Conservation (phyloP, 768 basidiomycete species). For the Amylocystis lapponica region DNA sequence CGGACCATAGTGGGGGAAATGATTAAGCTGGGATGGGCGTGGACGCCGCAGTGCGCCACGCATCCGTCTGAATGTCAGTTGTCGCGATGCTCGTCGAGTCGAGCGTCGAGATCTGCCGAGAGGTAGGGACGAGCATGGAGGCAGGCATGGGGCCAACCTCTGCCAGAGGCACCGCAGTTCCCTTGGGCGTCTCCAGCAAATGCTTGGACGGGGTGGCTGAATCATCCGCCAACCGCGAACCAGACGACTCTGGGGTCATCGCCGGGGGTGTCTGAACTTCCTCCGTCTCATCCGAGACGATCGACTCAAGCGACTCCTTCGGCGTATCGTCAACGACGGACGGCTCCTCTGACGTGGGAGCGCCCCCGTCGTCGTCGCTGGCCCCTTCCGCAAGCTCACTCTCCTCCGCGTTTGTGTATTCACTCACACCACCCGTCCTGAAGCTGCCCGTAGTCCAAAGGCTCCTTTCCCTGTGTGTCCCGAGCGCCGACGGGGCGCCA, state of each 20-base stretch:
- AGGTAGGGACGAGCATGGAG: not conserved
- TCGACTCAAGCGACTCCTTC: not conserved
- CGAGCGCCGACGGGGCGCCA: constrained; percentile 16
- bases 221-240: not conserved
- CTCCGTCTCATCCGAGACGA: not conserved
- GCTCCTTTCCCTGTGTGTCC: constrained; percentile 32
- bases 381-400: constrained; percentile 6
- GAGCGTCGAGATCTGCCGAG: not conserved
- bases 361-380: constrained; percentile 1
- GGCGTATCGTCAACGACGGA: not conserved
- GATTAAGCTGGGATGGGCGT: constrained; percentile 9
- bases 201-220: not conserved
- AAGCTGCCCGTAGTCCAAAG: constrained; percentile 57
- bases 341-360: too few species aligned
- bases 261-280: constrained; percentile 8
- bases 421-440: constrained; percentile 46
- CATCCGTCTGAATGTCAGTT: constrained; percentile 7
- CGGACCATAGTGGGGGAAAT: not conserved
- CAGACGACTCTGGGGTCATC: not conserved
- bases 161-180: constrained; percentile 1
- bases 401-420: constrained; percentile 22
- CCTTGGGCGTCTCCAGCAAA: constrained; percentile 7
- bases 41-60: constrained; percentile 9
- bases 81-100: constrained; percentile 5
- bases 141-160: constrained; percentile 6